Percentiles rank a stretch among this genome's conserved stretches.
These are phyloP conservation scores for Bremia lactucae DNA, from an alignment of 352 stramenopile genomes.

Conservation along the genomic window DNA sequence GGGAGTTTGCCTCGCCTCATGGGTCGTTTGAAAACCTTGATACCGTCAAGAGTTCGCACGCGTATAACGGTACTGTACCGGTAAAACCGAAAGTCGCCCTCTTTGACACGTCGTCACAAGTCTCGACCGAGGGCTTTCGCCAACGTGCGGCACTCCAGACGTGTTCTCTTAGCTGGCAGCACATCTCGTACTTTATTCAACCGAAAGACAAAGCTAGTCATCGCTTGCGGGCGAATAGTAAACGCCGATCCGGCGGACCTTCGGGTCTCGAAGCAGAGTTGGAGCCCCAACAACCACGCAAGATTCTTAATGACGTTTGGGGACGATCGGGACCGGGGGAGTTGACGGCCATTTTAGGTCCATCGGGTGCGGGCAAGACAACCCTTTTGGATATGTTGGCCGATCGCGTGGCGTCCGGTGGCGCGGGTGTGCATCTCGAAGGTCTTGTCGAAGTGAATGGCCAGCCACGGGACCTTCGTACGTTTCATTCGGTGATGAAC, in stretches of 20 bases:
- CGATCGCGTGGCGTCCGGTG: slow-evolving; percentile 29
- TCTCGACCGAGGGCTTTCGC: slow-evolving; percentile 22
- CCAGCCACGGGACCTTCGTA: slow-evolving; percentile 25
- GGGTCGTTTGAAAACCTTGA: slow-evolving; percentile 19
- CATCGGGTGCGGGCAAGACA: slow-evolving; percentile 55
- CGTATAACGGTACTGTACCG: slow-evolving; percentile 21
- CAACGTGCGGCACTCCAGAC: slow-evolving; percentile 24
- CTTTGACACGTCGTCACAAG: slow-evolving; percentile 20
- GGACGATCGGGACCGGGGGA: slow-evolving; percentile 50
- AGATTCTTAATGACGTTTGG: slow-evolving; percentile 59
- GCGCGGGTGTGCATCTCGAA: slow-evolving; percentile 25
- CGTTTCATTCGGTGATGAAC: slow-evolving; percentile 49
- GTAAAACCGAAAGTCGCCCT: slow-evolving; percentile 25
- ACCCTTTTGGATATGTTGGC: slow-evolving; percentile 62
- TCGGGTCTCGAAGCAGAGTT: slow-evolving; percentile 22
- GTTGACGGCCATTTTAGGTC: slow-evolving; percentile 60
- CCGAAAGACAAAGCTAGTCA: slow-evolving; percentile 12
- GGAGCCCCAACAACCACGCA: slow-evolving; percentile 24
- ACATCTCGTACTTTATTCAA: slow-evolving; percentile 50
- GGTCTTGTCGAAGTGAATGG: slow-evolving; percentile 57
- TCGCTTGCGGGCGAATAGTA: slow-evolving; percentile 15
- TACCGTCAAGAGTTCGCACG: slow-evolving; percentile 9
- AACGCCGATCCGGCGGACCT: slow-evolving; percentile 15
- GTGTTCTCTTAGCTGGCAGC: slow-evolving; percentile 58
- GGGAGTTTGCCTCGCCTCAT: slow-evolving; percentile 15